phyloP scores from a whole-genome alignment of 2,329 filamentous ascomycete genomes.

The Colletotrichum horii region DNA sequence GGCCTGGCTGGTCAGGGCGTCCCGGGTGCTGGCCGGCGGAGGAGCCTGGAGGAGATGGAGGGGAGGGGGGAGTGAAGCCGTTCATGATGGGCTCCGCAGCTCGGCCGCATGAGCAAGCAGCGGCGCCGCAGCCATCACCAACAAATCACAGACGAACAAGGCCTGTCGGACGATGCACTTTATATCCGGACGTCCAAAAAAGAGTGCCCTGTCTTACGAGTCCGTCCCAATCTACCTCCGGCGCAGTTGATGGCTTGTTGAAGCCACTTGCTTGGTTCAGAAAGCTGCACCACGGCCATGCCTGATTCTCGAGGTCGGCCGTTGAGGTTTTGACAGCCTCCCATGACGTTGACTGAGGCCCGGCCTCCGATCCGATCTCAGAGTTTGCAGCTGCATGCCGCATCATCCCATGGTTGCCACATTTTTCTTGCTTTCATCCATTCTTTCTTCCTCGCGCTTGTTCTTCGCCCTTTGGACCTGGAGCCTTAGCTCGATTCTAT shows the following conservation, averaged over 20 bases:
- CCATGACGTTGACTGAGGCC: conserved; percentile 1
- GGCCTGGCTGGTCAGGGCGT: neutral
- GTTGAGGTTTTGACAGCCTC: neutral
- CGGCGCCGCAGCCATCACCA: neutral
- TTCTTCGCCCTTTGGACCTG: neutral
- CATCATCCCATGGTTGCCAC: neutral
- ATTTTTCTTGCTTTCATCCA: neutral
- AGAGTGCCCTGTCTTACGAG: neutral
- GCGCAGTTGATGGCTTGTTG: neutral
- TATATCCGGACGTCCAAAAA: neutral
- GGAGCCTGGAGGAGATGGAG: neutral
- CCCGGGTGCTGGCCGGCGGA: conserved; percentile 1
- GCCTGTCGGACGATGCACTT: neutral
- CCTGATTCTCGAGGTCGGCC: neutral
- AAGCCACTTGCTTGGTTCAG: neutral
- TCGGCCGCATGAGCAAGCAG: conserved; percentile 13
- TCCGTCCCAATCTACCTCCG: neutral
- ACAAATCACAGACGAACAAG: neutral
- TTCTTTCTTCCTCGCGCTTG: neutral
- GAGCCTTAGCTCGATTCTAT: neutral
- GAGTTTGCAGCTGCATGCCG: neutral
- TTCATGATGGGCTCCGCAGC: conserved; percentile 7
- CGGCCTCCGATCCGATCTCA: neutral
- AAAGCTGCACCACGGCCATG: neutral
- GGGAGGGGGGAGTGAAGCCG: neutral